phyloP scores from a whole-genome alignment of 768 basidiomycete genomes.

The Leucosporidium yakuticum region DNA sequence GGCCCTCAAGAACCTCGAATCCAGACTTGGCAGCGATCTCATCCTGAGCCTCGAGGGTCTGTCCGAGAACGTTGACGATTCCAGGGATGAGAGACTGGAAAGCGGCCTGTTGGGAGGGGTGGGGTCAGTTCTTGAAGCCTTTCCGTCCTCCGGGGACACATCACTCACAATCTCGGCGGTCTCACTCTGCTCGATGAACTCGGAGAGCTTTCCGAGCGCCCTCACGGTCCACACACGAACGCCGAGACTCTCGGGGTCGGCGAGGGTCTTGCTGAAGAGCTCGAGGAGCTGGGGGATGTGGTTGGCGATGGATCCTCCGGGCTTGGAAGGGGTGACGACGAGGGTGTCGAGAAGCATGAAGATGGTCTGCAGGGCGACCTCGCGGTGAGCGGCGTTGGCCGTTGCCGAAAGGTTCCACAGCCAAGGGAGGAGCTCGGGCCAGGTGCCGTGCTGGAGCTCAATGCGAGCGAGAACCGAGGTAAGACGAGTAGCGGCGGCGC shows the following conservation, averaged over 20 bases:
- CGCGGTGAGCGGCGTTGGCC: slow-evolving; percentile 65
- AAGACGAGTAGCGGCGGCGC: slow-evolving; percentile 85
- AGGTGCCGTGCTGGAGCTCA: slow-evolving; percentile 60
- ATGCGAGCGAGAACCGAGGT: slow-evolving; percentile 85
- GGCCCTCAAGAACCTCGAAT: slow-evolving; percentile 92
- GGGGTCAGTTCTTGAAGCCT: slow-evolving; percentile 9
- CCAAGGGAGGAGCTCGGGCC: slow-evolving; percentile 84
- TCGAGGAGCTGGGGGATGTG: slow-evolving; percentile 69
- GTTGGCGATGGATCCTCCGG: slow-evolving; percentile 43
- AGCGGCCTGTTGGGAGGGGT: slow-evolving; percentile 53
- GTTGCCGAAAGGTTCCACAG: slow-evolving; percentile 72
- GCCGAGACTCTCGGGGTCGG: slow-evolving; percentile 78
- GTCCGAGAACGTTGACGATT: slow-evolving; percentile 83
- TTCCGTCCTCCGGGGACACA: not conserved
- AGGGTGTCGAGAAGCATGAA: slow-evolving; percentile 87
- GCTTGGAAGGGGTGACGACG: slow-evolving; percentile 69
- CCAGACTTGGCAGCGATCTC: slow-evolving; percentile 77
- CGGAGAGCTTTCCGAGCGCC: slow-evolving; percentile 84
- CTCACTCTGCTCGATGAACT: slow-evolving; percentile 82
- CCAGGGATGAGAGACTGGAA: slow-evolving; percentile 80
- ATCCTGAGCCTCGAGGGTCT: slow-evolving; percentile 70
- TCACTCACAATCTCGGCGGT: slow-evolving; percentile 72
- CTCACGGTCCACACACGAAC: slow-evolving; percentile 87
- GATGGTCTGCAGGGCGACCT: slow-evolving; percentile 83
- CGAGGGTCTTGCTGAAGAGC: slow-evolving; percentile 65